Percentiles rank a stretch among this genome's conserved stretches.
These are phyloP conservation scores for Linum tenue DNA, from an alignment of 345 rosid species.

Conservation along the genomic window DNA sequence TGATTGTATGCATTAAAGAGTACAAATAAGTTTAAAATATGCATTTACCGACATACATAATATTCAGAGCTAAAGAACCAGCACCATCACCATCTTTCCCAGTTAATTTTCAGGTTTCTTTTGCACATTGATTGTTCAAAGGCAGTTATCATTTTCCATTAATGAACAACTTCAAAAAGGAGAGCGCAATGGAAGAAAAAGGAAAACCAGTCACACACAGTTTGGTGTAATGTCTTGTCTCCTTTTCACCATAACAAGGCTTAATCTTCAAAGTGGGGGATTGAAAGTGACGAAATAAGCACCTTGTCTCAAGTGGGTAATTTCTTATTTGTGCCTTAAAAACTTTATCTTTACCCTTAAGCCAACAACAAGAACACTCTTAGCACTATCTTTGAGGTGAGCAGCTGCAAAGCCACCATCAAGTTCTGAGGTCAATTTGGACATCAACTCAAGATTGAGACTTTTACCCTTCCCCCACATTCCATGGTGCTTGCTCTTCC, in stretches of 20 bases:
- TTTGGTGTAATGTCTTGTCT: slow-evolving; percentile 29
- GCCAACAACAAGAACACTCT: slow-evolving; percentile 19
- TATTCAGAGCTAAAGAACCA: too few relatives aligned
- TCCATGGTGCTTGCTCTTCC: too few relatives aligned
- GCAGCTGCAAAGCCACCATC: slow-evolving; percentile 42
- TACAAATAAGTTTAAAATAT: too few relatives aligned
- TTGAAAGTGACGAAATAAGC: background rate
- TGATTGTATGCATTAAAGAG: too few relatives aligned
- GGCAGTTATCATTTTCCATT: background rate
- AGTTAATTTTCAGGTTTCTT: background rate
- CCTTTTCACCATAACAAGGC: slow-evolving; percentile 7
- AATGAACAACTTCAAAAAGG: slow-evolving; percentile 2
- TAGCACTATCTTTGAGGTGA: too few relatives aligned
- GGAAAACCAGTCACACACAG: slow-evolving; percentile 6
- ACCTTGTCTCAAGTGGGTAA: slow-evolving; percentile 9
- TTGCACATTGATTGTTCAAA: background rate
- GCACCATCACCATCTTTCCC: too few relatives aligned
- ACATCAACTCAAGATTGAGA: slow-evolving; percentile 14
- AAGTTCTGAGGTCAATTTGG: slow-evolving; percentile 24
- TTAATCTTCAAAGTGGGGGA: slow-evolving; percentile 23
- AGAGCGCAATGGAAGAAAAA: slow-evolving; percentile 3
- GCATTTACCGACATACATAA: too few relatives aligned
- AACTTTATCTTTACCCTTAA: slow-evolving; percentile 59
- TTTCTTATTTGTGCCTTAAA: slow-evolving; percentile 18
- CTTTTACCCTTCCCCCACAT: slow-evolving; percentile 10